Base-by-base conservation (phyloP, 208 protist species). In the Spongospora subterranea region DNA sequence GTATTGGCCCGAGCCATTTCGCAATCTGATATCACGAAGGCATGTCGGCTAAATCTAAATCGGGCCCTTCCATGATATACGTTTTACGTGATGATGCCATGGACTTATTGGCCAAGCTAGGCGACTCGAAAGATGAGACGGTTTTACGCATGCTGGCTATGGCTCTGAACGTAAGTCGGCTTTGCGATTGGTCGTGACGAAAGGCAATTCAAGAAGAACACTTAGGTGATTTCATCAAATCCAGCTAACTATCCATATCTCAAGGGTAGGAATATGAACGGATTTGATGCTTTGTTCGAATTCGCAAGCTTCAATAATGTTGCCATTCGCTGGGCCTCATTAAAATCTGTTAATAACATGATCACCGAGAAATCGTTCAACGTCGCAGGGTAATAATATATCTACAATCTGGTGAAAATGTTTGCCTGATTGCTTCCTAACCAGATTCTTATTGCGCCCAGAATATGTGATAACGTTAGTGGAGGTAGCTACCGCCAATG, bases 281-380 rank as follows among this genome's bases (percentile, higher is more conserved):
- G 71, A 43, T 82, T 82, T n/a, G 71, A 82, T 35, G 71, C 71
- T 13, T n/a, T 82, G 17, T 82, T 82, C 71, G 17, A 43, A n/a
- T 82, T 82, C 71, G 71, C 71, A 6, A 82, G 35, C 6, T 82
- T 82, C 71, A n/a, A 82, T 43, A 82, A 43, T 43, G 71, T 82
- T n/a, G 71, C 71, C n/a, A 6, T 82, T 6, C 71, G 71, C 71
- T 82, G 71, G 71, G 71, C 71, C 17, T 35, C 71, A n/a, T n/a
- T 82, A n/a, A 82, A 82, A 82, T 45, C 71, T n/a, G 71, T 82
- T 6, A 82, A 82, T n/a, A 82, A 82, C n/a, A 82, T 82, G 71
- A 82, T 82, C 71, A 82, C 17, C n/a, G 71, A 82, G n/a, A 35
- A 6, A n/a, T 82, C 71, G 71, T 82, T 82, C 71, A 82, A 82